phyloP scores from a whole-genome alignment of 306 rosid genomes.

The Prinsepia uniflora region DNA sequence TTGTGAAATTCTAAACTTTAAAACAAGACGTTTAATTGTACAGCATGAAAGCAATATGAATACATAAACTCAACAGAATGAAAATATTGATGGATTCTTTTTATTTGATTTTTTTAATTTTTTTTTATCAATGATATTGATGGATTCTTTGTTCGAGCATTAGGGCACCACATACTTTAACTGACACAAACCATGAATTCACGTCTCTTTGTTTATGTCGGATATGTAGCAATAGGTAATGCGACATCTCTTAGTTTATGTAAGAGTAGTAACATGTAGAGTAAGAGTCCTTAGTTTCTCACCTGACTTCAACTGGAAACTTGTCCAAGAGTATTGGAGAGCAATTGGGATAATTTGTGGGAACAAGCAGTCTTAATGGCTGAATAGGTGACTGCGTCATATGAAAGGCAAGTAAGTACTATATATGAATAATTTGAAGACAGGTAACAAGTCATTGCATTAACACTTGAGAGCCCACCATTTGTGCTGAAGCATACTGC shows the following conservation, averaged over 20 bases:
- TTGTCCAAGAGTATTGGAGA: conserved; percentile 87
- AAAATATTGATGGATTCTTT: not conserved
- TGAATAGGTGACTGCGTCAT: conserved; percentile 78
- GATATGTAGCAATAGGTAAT: not conserved
- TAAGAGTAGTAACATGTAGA: not conserved
- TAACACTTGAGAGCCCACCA: conserved; percentile 44
- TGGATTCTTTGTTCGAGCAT: not conserved
- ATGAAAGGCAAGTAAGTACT: conserved; percentile 27
- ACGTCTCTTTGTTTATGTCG: not conserved
- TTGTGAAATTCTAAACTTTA: conserved; percentile 2
- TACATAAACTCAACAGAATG: not conserved
- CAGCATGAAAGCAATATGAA: not conserved
- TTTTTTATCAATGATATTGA: not conserved
- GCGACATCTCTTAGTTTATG: not conserved
- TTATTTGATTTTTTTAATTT: too few species aligned
- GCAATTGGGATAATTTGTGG: conserved; percentile 77
- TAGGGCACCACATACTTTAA: not conserved
- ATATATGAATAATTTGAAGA: conserved; percentile 12
- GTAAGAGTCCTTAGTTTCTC: conserved; percentile 22
- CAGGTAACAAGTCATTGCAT: not conserved
- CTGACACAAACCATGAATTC: not conserved
- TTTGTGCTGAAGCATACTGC: conserved; percentile 70
- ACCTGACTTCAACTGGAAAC: conserved; percentile 79
- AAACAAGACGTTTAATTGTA: not conserved
- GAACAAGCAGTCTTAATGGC: conserved; percentile 86